phyloP scores from a whole-genome alignment of 345 rosid genomes.

The Conringia planisiliqua region DNA sequence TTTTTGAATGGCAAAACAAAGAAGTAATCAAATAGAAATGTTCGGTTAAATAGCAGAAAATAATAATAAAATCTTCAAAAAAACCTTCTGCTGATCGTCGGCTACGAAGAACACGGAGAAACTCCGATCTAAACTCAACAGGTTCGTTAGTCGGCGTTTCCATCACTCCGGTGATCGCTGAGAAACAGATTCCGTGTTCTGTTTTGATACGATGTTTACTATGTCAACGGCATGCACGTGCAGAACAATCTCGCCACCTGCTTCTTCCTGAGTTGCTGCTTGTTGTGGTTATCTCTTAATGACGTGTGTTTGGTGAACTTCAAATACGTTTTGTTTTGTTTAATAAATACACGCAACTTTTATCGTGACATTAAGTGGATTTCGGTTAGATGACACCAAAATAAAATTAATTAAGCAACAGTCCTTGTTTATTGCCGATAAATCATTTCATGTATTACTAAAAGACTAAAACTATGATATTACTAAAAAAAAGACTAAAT shows the following conservation, averaged over 20 bases:
- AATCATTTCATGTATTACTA: not conserved
- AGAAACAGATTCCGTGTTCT: slow-evolving; percentile 1
- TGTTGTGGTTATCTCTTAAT: not conserved
- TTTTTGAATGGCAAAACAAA: not conserved
- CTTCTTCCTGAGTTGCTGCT: not conserved
- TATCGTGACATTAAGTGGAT: not conserved
- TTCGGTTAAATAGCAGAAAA: not conserved
- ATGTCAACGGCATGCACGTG: slow-evolving; percentile 4
- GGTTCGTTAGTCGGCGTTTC: slow-evolving; percentile 16
- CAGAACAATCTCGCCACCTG: not conserved
- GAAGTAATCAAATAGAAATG: not conserved
- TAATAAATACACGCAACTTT: not conserved
- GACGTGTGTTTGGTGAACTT: not conserved
- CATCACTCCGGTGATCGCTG: slow-evolving; percentile 16
- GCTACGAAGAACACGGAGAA: slow-evolving; percentile 49
- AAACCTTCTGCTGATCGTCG: slow-evolving; percentile 51
- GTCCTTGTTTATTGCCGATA: not conserved
- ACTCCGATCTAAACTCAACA: slow-evolving; percentile 48
- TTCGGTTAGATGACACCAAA: not conserved
- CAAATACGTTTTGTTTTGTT: not conserved
- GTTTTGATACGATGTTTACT: not conserved
- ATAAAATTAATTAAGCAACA: not conserved
- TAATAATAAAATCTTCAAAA: not conserved
- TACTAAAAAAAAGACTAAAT: too few relatives aligned
- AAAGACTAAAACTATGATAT: not conserved